Conservation (phyloP, 257 asterid species). For the Euphrasia confusa region DNA sequence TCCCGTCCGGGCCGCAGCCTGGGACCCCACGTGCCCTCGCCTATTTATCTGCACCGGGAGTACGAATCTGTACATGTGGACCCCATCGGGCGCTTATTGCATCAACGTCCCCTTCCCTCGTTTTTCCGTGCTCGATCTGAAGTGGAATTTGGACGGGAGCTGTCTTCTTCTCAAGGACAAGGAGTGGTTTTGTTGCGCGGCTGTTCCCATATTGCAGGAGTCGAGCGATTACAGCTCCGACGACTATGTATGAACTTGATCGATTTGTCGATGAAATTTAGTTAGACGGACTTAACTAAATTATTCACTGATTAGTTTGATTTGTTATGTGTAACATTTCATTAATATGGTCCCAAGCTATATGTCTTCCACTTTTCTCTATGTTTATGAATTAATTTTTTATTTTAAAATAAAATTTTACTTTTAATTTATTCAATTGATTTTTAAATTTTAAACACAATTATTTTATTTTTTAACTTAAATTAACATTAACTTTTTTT, state of each 20-base stretch:
- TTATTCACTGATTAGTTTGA: background rate
- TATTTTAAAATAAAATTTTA: too few relatives aligned
- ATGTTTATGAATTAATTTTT: background rate
- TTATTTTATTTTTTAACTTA: too few relatives aligned
- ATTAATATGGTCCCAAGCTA: background rate
- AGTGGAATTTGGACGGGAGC: slow-evolving; percentile 86
- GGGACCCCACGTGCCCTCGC: slow-evolving; percentile 89
- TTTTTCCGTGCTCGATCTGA: slow-evolving; percentile 63
- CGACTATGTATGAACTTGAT: slow-evolving; percentile 30
- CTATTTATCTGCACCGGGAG: slow-evolving; percentile 83
- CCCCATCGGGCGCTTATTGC: slow-evolving; percentile 92
- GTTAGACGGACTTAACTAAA: background rate
- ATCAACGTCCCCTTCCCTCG: slow-evolving; percentile 67
- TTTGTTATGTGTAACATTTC: too few relatives aligned
- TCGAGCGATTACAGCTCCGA: slow-evolving; percentile 90
- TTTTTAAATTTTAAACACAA: too few relatives aligned
- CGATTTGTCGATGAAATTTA: background rate
- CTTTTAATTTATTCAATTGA: too few relatives aligned
- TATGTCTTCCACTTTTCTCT: background rate
- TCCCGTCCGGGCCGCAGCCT: slow-evolving; percentile 80
- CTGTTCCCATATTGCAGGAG: slow-evolving; percentile 72
- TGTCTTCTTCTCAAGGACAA: slow-evolving; percentile 84
- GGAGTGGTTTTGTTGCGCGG: slow-evolving; percentile 87
- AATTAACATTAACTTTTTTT: too few relatives aligned
- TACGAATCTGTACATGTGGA: slow-evolving; percentile 87